phyloP scores from a whole-genome alignment of 768 basidiomycete species.

The Panellus pusillus region DNA sequence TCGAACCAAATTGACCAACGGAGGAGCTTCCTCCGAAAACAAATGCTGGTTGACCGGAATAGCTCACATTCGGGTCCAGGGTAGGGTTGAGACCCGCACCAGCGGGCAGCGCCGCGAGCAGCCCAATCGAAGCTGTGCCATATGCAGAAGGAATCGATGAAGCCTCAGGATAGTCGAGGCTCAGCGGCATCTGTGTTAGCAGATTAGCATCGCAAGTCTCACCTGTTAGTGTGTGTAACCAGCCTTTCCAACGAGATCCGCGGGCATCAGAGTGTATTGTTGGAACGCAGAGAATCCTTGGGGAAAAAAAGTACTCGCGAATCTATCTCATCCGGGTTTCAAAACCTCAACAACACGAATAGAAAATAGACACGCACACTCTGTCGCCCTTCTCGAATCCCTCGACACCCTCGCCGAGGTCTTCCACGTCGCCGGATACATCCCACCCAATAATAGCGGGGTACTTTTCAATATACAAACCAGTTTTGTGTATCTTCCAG shows the following conservation, averaged over 20 bases:
- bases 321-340: too few species aligned
- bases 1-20: constrained; percentile 15
- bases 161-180: constrained; percentile 8
- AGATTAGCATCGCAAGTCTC: too few species aligned
- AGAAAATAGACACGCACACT: constrained; percentile 13
- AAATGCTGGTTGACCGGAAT: constrained; percentile 11
- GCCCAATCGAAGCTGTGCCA: constrained; percentile 10
- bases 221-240: neutral
- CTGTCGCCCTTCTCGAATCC: constrained; percentile 34
- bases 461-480: constrained; percentile 19
- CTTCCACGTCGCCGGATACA: constrained; percentile 34
- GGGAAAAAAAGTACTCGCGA: neutral
- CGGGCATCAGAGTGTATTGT: neutral
- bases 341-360: neutral
- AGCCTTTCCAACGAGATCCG: neutral
- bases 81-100: constrained; percentile 17
- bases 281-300: neutral
- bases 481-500: constrained; percentile 29
- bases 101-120: constrained; percentile 14
- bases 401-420: constrained; percentile 29
- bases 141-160: constrained; percentile 9
- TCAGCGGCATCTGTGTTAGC: neutral
- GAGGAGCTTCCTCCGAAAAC: constrained; percentile 13
- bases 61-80: constrained; percentile 9
- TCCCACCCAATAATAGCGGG: constrained; percentile 37